Evolutionary conservation across 2,329 filamentous ascomycete genomes (phyloP).

Genomic region (Tolypocladium tundrense): DNA sequence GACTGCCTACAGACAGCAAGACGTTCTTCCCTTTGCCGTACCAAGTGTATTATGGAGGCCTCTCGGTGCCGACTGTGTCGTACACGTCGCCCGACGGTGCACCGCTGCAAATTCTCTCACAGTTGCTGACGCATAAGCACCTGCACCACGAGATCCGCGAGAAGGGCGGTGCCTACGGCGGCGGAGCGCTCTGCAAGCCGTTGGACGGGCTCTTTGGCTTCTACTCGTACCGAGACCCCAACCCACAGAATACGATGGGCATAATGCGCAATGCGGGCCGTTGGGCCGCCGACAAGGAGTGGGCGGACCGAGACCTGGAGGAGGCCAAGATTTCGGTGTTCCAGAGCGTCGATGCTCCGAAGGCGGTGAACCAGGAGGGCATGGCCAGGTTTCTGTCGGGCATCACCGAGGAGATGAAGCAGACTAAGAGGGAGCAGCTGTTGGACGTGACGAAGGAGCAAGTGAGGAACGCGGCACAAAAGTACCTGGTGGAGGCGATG

Average conservation of each 20-base stretch:
- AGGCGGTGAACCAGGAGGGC: conserved; percentile 78
- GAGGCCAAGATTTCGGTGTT: conserved; percentile 95
- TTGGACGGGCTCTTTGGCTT: conserved; percentile 84
- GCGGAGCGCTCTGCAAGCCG: conserved; percentile 72
- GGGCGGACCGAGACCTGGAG: conserved; percentile 78
- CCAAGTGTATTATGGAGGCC: conserved; percentile 89
- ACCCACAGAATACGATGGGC: conserved; percentile 76
- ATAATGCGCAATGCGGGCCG: conserved; percentile 75
- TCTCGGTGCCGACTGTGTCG: conserved; percentile 72
- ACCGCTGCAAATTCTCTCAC: conserved; percentile 76
- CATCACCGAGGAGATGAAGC: conserved; percentile 81
- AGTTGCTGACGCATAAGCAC: conserved; percentile 91
- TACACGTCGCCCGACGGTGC: conserved; percentile 70
- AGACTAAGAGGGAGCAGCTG: conserved; percentile 70
- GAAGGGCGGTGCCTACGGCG: conserved; percentile 93
- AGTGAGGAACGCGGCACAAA: conserved; percentile 70
- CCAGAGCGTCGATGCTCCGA: conserved; percentile 81
- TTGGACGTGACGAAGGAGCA: conserved; percentile 77
- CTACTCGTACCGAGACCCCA: conserved; percentile 94
- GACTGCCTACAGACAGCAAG: conserved; percentile 47
- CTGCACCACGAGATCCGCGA: conserved; percentile 96
- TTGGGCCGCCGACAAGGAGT: conserved; percentile 73
- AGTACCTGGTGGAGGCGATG: conserved; percentile 63
- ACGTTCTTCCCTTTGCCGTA: conserved; percentile 92
- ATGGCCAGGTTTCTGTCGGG: conserved; percentile 78